Evolutionary conservation across 495 filamentous ascomycete species (phyloP).

Genomic region (Pseudoneurospora amorphoporcata): DNA sequence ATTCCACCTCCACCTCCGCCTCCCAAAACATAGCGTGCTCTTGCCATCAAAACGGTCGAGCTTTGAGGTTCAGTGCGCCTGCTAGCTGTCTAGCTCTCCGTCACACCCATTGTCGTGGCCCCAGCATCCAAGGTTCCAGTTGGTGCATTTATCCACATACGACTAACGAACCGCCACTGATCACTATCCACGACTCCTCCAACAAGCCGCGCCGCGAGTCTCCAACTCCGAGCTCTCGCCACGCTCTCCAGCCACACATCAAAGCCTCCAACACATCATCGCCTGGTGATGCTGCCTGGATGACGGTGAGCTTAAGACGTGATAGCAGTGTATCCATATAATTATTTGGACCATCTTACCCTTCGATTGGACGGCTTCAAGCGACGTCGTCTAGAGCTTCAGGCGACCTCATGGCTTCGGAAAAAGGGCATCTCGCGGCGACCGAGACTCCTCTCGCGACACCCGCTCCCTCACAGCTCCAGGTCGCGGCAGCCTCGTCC

Average conservation of each 20-base stretch:
- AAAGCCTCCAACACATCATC: constrained; percentile 22
- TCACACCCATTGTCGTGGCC: background rate
- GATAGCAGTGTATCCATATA: constrained; percentile 5
- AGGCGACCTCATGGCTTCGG: constrained; percentile 31
- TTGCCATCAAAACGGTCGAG: background rate
- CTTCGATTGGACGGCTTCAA: background rate
- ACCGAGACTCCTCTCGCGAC: constrained; percentile 34
- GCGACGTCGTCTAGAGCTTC: constrained; percentile 3
- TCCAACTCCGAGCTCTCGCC: constrained; percentile 31
- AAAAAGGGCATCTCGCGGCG: constrained; percentile 31
- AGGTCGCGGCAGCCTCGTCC: background rate
- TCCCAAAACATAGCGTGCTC: background rate
- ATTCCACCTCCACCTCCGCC: background rate
- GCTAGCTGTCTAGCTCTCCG: background rate
- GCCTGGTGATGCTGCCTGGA: constrained; percentile 31
- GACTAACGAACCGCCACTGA: background rate
- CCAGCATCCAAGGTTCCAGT: background rate
- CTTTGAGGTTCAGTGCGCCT: background rate
- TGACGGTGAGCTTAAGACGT: constrained; percentile 21
- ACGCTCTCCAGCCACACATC: constrained; percentile 44
- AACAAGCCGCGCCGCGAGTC: background rate
- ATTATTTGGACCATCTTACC: constrained; percentile 15
- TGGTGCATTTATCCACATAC: background rate
- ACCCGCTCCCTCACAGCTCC: constrained; percentile 6
- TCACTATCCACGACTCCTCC: background rate